Evolutionary conservation across 805 yeast species (phyloP), one percentile per base, ranked within the genome.

Genomic region (Metschnikowia vanudenii): DNA sequence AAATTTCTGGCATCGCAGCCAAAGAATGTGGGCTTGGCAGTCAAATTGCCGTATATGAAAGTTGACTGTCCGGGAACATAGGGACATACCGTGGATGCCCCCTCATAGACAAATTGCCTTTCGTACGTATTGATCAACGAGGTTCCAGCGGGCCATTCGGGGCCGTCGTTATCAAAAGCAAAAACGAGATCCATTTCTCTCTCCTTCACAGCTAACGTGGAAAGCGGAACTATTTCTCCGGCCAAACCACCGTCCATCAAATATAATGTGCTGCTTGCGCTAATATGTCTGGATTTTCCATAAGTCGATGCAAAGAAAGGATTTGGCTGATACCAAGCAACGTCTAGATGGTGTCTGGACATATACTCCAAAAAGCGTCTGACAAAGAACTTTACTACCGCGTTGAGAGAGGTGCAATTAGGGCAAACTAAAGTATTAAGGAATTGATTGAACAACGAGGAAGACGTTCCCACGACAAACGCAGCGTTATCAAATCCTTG

Each of bases 1-100:
- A 84, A 67, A 59, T 86, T 85, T 1, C 65, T 54, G 4, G 87
- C 75, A 59, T 85, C 77, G 65, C 96, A 88, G 29, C 96, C 96
- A 62, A 89, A 89, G 69, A 89, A 88, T 0, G 85, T 74, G 41
- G 96, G 96, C 50, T 68, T 76, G 9, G 82, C 71, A 13, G 88
- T 83, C 52, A 88, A 71, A 47, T 85, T 85, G 52, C 69, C 56
- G 49, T 76, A 74, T 20, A 79, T 59, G 63, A 88, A 85, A 0
- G 90, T 76, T 37, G 74, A 65, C 22, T 62, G 68, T 61, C 81
- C 91, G 11, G 96, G 96, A 45, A 88, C 91, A 55, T 85, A 79
- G 9, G 96, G 96, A 75, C 85, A 86, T 2, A 84, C 71, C 22
- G 86, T 78, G 41, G 80, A 79, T 52, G 76, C 72, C 24, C 83